Base-by-base conservation (phyloP, 352 stramenopile species). In the Phytophthora foliorum region DNA sequence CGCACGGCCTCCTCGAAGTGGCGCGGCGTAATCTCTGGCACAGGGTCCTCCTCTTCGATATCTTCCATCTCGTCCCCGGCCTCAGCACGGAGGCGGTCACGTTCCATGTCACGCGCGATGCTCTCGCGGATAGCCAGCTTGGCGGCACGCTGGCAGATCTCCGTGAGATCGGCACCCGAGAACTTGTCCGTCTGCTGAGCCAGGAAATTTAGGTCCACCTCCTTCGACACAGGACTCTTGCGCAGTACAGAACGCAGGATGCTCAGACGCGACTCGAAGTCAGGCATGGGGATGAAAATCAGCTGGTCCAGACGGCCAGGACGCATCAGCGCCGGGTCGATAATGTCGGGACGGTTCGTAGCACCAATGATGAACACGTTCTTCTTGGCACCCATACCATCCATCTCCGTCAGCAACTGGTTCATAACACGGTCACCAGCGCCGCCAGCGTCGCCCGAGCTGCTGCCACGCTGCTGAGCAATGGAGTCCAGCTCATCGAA, bases 401-500 rank as follows among this genome's bases (percentile, higher is more conserved):
- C 98, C 97, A 99, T 99, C 78, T 99, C 97, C 17, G 97, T 99
- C 45, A 99, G 83, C 50, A 99, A 82, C 86, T 99, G 98, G 85
- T 99, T 99, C 96, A 99, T 99, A 49, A 99, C 98, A 86, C 98
- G 97, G 81, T 99, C 98, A 46, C 95, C 97, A 31, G 97, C 97
- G 69, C 97, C 98, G 61, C 98, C 97, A 49, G 97, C 97, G 77
- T 99, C 98, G 41, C 98, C 98, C 7, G 82, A 78, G 57, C 80
- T 97, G 72, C 92, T 97, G 51, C 98, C 98, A 82, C 98, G 92
- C 69, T 98, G 93, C 71, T 99, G 93, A 6, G 97, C 98, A 67
- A 99, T 99, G 31, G 97, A 99, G 87, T 99, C 98, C 44, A 99
- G 81, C 80, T 99, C 98, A 88, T 99, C 98, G 75, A 99, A 99